phyloP scores from a whole-genome alignment of 345 rosid species.

The Citropsis articulata region DNA sequence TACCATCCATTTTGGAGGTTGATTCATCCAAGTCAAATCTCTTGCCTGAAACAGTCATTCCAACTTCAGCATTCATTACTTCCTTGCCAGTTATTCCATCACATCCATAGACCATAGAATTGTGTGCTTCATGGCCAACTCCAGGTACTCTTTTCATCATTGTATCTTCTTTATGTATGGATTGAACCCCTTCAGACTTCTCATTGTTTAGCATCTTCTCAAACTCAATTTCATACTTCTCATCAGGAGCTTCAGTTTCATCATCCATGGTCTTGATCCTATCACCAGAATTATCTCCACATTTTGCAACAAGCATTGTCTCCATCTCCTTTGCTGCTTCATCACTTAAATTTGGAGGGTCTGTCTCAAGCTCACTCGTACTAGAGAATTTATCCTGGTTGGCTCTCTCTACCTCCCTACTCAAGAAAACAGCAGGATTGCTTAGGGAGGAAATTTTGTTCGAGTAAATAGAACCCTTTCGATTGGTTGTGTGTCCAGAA shows the following conservation, averaged over 20 bases:
- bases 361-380: slow-evolving; percentile 27
- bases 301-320: slow-evolving; percentile 1
- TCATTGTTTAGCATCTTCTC: slow-evolving; percentile 22
- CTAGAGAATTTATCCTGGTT: slow-evolving; percentile 14
- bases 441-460: slow-evolving; percentile 33
- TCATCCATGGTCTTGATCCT: slow-evolving; percentile 30
- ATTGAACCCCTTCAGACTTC: slow-evolving; percentile 21
- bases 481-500: slow-evolving; percentile 38
- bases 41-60: slow-evolving; percentile 20
- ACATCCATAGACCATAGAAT: not conserved
- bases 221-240: slow-evolving; percentile 29
- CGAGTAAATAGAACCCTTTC: slow-evolving; percentile 59
- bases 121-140: slow-evolving; percentile 12
- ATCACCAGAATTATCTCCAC: slow-evolving; percentile 21
- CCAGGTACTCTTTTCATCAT: slow-evolving; percentile 12
- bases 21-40: slow-evolving; percentile 20
- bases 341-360: slow-evolving; percentile 25
- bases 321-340: slow-evolving; percentile 27
- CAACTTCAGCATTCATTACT: slow-evolving; percentile 18
- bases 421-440: slow-evolving; percentile 23
- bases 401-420: slow-evolving; percentile 24
- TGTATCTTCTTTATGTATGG: slow-evolving; percentile 9
- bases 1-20: slow-evolving; percentile 14
- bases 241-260: slow-evolving; percentile 57
- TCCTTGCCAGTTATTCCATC: slow-evolving; percentile 20